Conservation (phyloP, 2,329 filamentous ascomycete genomes). For the Trichoderma semiorbis region DNA sequence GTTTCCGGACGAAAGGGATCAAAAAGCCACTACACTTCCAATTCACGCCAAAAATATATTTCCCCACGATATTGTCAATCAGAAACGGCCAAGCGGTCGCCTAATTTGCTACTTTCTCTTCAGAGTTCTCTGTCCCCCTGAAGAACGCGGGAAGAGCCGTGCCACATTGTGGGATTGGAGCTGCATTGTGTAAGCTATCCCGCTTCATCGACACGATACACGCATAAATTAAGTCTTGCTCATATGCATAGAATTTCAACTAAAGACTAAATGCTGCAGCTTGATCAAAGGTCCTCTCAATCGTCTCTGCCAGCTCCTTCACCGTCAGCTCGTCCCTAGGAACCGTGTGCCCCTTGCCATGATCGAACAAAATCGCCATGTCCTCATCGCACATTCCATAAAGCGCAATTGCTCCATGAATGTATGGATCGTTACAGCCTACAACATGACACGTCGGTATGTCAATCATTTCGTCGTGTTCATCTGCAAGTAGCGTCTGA, state of each 20-base stretch:
- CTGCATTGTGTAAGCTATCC: neutral
- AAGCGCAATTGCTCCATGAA: conserved; percentile 57
- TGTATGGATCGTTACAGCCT: conserved; percentile 56
- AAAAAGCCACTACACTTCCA: neutral
- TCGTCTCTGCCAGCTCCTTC: conserved; percentile 37
- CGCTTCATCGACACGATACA: neutral
- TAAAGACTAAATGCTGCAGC: neutral
- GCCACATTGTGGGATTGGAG: neutral
- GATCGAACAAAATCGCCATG: conserved; percentile 59
- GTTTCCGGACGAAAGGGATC: neutral
- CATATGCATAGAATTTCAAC: neutral
- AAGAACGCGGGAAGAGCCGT: neutral
- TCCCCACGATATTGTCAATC: neutral
- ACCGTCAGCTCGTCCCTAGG: conserved; percentile 51
- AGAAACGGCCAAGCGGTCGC: neutral
- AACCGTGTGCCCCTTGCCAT: conserved; percentile 62
- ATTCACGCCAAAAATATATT: neutral
- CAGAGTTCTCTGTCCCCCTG: neutral
- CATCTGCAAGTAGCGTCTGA: conserved; percentile 47
- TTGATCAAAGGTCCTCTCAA: neutral
- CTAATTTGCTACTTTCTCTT: neutral
- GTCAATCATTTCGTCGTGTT: conserved; percentile 47
- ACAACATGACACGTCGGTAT: conserved; percentile 53
- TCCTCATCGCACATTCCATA: conserved; percentile 61
- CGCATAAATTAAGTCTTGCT: too few species aligned